Conservation (phyloP, 306 rosid genomes). For the Fragaria ananassa region DNA sequence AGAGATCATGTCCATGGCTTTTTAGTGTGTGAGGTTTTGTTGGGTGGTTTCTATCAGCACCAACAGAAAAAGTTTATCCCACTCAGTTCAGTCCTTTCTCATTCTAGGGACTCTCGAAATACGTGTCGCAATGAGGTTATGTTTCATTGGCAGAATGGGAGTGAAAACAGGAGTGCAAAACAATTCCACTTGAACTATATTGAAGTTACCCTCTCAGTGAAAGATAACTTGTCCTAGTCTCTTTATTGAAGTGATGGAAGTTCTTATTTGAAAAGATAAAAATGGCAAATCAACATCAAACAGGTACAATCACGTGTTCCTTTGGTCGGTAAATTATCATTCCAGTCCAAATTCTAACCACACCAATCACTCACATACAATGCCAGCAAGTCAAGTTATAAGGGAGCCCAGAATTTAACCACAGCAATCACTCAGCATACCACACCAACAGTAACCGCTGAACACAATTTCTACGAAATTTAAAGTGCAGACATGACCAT, state of each 20-base stretch:
- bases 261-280: neutral
- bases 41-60: neutral
- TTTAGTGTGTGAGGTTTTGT: neutral
- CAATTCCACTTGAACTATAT: too few species aligned
- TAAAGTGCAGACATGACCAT: neutral
- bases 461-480: neutral
- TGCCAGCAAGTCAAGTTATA: neutral
- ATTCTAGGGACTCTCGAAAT: neutral
- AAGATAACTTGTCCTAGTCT: neutral
- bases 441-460: neutral
- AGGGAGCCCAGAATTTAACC: neutral
- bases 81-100: neutral
- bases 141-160: neutral
- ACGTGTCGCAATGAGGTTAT: neutral
- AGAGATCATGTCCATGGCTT: neutral
- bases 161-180: too few species aligned
- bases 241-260: neutral
- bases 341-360: neutral
- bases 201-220: neutral
- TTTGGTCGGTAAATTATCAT: neutral
- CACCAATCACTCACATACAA: neutral
- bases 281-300: neutral
- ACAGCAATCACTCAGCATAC: neutral
- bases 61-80: neutral
- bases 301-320: neutral